Evolutionary conservation across 208 protist species (phyloP).

Genomic region (Wallacemonas sp.): DNA sequence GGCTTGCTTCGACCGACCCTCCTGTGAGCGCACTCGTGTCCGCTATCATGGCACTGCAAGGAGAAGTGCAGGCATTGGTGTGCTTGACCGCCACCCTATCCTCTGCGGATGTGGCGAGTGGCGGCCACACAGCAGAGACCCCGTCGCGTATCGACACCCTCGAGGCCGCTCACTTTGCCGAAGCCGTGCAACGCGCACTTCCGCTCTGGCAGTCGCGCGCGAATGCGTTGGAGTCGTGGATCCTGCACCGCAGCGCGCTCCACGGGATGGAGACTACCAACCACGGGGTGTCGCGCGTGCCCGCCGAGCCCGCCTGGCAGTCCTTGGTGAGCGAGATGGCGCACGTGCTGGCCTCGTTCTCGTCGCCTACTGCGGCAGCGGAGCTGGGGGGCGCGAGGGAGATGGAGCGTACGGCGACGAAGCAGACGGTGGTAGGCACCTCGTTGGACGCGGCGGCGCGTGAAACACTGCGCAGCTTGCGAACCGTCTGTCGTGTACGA

Average conservation of each 20-base stretch:
- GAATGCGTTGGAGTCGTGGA: neutral
- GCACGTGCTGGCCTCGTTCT: neutral
- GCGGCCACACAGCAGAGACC: too few relatives aligned
- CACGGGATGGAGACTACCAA: neutral
- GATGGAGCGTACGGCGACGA: too few relatives aligned
- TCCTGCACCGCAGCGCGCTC: slow-evolving; percentile 3
- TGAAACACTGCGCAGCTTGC: slow-evolving; percentile 4
- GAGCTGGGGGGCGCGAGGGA: too few relatives aligned
- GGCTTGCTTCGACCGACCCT: neutral
- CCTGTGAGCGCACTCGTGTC: neutral
- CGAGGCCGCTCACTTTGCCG: neutral
- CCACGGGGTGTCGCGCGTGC: too few relatives aligned
- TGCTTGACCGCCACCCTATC: neutral
- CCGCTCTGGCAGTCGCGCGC: neutral
- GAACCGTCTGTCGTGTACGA: slow-evolving; percentile 15
- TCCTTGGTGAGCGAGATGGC: neutral
- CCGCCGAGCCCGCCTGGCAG: neutral
- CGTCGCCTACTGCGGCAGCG: neutral
- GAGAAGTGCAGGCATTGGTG: neutral
- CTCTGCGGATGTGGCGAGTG: too few relatives aligned
- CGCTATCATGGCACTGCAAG: neutral
- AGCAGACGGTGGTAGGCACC: too few relatives aligned
- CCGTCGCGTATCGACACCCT: too few relatives aligned
- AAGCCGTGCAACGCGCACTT: neutral
- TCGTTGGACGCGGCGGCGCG: too few relatives aligned